A percentile compares a stretch with the other conserved stretches of the same genome.
Conservation (phyloP, 768 basidiomycete species). For the Psilocybe tampanensis region DNA sequence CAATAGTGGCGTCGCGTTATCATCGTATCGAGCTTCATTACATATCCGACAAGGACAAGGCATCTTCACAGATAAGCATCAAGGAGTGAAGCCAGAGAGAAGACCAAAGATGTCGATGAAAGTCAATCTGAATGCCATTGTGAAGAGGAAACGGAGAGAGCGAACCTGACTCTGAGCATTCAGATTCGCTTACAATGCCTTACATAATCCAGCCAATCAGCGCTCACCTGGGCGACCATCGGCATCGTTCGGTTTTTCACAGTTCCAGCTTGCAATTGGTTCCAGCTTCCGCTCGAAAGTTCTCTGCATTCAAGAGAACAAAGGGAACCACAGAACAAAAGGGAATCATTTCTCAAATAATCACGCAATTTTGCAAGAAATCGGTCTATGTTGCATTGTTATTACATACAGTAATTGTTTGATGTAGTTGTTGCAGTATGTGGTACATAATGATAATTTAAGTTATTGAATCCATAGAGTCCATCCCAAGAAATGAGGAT, state of each 20-base stretch:
- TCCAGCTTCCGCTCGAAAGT: no score
- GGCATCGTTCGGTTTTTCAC: no score
- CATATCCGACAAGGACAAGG: neutral
- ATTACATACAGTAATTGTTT: neutral
- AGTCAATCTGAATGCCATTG: no score
- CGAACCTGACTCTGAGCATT: no score
- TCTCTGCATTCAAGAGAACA: neutral
- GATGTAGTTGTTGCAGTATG: neutral
- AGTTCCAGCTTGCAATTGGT: neutral
- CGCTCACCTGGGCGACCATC: no score
- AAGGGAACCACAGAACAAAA: neutral
- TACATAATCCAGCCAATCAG: no score
- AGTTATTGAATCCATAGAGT: neutral
- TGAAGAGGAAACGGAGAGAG: no score
- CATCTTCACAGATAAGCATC: neutral
- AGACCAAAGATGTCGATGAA: no score
- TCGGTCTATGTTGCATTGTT: neutral
- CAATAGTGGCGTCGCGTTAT: no score
- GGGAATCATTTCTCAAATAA: neutral
- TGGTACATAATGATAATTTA: constrained; percentile 6
- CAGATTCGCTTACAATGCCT: no score
- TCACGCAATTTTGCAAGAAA: neutral
- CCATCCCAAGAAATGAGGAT: neutral
- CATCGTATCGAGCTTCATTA: no score
- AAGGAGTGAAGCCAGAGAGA: no score